Conservation (phyloP, 192 early-diverging fungal genomes). For the Geosiphon pyriformis region DNA sequence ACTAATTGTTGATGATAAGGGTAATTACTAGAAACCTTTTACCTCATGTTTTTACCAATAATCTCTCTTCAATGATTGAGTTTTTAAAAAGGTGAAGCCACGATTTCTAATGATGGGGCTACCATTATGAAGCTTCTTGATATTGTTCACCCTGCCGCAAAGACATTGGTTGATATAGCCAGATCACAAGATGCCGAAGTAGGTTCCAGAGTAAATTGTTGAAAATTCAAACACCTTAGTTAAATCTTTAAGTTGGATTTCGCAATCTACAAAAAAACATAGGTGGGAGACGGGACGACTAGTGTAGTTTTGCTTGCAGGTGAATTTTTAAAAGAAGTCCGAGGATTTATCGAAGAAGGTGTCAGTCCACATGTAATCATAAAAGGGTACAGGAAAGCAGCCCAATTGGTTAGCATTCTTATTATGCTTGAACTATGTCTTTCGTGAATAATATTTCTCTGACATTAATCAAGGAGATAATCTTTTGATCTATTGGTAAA, state of each 20-base stretch:
- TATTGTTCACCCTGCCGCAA: conserved; percentile 97
- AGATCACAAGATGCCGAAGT: conserved; percentile 97
- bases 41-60: too few relatives aligned
- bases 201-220: conserved; percentile 7
- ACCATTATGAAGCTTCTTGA: conserved; percentile 98
- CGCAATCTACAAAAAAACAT: neutral
- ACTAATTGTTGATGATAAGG: conserved; percentile 90
- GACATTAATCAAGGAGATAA: neutral
- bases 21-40: conserved; percentile 35
- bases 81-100: conserved; percentile 65
- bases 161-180: conserved; percentile 97
- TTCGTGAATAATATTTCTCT: neutral
- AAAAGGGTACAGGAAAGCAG: conserved; percentile 92
- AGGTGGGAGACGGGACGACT: conserved; percentile 97
- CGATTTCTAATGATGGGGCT: conserved; percentile 98
- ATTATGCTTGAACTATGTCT: neutral
- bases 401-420: conserved; percentile 53
- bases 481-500: neutral
- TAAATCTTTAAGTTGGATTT: neutral
- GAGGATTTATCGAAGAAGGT: conserved; percentile 90
- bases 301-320: conserved; percentile 95
- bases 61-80: neutral
- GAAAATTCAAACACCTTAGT: neutral
- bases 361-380: conserved; percentile 91
- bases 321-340: conserved; percentile 94